Evolutionary conservation across 768 basidiomycete species (phyloP).

Genomic region (Leccinum arenicola): DNA sequence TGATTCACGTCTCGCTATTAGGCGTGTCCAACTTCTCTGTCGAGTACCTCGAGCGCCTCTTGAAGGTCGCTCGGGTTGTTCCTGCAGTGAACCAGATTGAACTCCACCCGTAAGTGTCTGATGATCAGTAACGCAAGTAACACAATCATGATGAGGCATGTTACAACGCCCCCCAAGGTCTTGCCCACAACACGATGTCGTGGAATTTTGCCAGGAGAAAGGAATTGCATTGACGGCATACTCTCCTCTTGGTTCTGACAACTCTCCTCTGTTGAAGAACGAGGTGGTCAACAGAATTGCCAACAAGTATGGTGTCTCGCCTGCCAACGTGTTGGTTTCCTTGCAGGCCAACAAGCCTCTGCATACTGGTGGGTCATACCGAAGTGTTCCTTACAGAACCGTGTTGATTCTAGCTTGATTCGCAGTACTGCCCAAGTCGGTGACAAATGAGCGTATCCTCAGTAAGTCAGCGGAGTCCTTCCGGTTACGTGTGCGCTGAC

Average conservation of each 20-base stretch:
- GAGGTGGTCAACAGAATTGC: constrained; percentile 60
- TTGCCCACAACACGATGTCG: constrained; percentile 64
- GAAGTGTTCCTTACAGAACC: background rate
- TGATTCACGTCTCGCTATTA: constrained; percentile 17
- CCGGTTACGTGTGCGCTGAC: background rate
- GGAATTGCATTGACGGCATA: constrained; percentile 76
- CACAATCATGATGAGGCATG: background rate
- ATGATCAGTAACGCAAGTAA: background rate
- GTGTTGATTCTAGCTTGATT: constrained; percentile 11
- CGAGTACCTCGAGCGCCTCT: constrained; percentile 57
- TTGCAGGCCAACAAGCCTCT: constrained; percentile 67
- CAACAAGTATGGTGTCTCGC: constrained; percentile 51
- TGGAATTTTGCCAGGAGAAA: constrained; percentile 56
- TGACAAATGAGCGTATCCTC: constrained; percentile 63
- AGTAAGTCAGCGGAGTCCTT: constrained; percentile 30
- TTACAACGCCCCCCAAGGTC: constrained; percentile 35
- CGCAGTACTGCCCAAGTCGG: constrained; percentile 72
- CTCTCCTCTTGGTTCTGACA: constrained; percentile 73
- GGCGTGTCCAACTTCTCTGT: constrained; percentile 73
- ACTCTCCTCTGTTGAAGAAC: constrained; percentile 64
- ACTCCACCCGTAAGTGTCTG: constrained; percentile 57
- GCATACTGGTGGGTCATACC: constrained; percentile 41
- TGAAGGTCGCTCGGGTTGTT: constrained; percentile 51
- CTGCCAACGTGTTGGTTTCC: constrained; percentile 69
- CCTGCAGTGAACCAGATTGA: constrained; percentile 84